These are phyloP conservation scores for Echinosophora koreensis DNA, from an alignment of 306 rosid species.

Conservation along the genomic window DNA sequence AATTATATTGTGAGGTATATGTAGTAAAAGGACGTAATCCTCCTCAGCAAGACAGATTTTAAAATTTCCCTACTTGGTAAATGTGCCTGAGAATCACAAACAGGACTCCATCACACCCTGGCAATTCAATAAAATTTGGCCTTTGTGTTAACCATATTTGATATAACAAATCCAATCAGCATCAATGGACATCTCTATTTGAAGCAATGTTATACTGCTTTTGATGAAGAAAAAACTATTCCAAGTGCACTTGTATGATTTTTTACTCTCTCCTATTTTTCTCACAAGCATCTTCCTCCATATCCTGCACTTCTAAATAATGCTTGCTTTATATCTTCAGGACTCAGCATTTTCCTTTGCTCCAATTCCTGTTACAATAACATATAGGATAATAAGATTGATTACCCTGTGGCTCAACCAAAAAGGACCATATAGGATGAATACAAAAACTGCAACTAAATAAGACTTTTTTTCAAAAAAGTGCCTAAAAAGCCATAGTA, in stretches of 20 bases:
- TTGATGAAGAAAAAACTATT: slow-evolving; percentile 26
- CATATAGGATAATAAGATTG: slow-evolving; percentile 22
- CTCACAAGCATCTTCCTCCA: slow-evolving; percentile 90
- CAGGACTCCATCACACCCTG: slow-evolving; percentile 37
- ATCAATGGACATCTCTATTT: slow-evolving; percentile 29
- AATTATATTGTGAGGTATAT: slow-evolving; percentile 22
- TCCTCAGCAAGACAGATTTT: not conserved
- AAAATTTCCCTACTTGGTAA: slow-evolving; percentile 12
- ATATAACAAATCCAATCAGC: slow-evolving; percentile 32
- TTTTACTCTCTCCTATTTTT: slow-evolving; percentile 19
- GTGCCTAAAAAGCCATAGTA: slow-evolving; percentile 1
- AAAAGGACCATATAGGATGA: not conserved
- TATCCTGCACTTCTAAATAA: slow-evolving; percentile 90
- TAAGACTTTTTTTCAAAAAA: not conserved
- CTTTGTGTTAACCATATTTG: slow-evolving; percentile 14
- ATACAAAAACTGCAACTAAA: not conserved
- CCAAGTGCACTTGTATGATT: not conserved
- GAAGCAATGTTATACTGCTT: slow-evolving; percentile 36
- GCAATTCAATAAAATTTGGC: not conserved
- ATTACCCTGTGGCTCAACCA: not conserved
- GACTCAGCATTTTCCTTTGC: slow-evolving; percentile 49
- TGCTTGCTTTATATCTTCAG: slow-evolving; percentile 85
- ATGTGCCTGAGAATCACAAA: slow-evolving; percentile 39
- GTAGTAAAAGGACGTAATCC: not conserved
- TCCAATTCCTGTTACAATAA: slow-evolving; percentile 62